Conservation (phyloP, 2,329 filamentous ascomycete genomes). For the Cladosporium velox region DNA sequence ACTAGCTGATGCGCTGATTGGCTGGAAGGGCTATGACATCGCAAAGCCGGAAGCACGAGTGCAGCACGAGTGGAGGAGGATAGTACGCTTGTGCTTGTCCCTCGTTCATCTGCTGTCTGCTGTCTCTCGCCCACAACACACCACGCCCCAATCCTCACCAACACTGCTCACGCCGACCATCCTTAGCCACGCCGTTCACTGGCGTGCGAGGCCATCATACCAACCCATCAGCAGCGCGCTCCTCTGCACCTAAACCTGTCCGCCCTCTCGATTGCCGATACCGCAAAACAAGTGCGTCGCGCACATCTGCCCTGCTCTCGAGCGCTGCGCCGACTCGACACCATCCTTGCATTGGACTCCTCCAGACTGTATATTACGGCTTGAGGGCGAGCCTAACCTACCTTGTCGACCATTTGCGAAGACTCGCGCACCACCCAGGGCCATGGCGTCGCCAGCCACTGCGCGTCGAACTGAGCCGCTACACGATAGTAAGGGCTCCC, state of each 20-base stretch:
- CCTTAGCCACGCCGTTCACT: neutral
- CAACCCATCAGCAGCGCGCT: neutral
- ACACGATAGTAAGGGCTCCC: slow-evolving; percentile 24
- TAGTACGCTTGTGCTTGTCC: neutral
- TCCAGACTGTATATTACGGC: neutral
- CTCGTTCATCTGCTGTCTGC: neutral
- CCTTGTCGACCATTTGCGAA: neutral
- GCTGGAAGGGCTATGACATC: neutral
- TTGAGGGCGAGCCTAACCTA: neutral
- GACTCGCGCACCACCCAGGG: slow-evolving; percentile 4
- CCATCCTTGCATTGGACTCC: neutral
- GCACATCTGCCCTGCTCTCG: neutral
- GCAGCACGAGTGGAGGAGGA: neutral
- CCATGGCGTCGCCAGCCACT: slow-evolving; percentile 32
- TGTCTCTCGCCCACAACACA: neutral
- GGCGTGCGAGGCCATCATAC: neutral
- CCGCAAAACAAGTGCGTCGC: slow-evolving; percentile 18
- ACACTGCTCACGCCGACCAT: slow-evolving; percentile 2
- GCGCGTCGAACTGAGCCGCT: slow-evolving; percentile 29
- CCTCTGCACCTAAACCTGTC: neutral
- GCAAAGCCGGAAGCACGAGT: neutral
- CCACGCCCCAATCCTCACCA: neutral
- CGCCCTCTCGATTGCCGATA: slow-evolving; percentile 11
- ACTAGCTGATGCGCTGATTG: neutral
- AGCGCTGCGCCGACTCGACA: neutral